phyloP scores from a whole-genome alignment of 1,284 basidiomycete species.

The Ganoderma resinaceum region DNA sequence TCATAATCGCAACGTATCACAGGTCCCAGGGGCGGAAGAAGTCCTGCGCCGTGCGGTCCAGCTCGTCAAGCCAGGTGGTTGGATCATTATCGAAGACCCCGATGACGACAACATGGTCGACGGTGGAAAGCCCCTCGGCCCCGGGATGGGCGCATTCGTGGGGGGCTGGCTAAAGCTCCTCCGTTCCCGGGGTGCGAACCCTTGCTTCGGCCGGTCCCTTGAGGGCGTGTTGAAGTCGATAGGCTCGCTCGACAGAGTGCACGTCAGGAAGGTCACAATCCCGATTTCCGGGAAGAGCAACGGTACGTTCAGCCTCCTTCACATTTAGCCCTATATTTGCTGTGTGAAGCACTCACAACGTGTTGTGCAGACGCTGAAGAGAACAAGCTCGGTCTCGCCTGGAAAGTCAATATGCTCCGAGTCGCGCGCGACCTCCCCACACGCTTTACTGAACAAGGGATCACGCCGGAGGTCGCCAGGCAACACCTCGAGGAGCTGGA shows the following conservation, averaged over 20 bases:
- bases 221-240: background rate
- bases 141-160: slow-evolving; percentile 11
- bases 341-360: background rate
- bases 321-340: no score
- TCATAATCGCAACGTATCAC: background rate
- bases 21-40: slow-evolving; percentile 10
- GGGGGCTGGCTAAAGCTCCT: slow-evolving; percentile 9
- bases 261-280: background rate
- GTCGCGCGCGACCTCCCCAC: slow-evolving; percentile 7
- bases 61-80: slow-evolving; percentile 23
- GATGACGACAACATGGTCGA: slow-evolving; percentile 17
- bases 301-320: background rate
- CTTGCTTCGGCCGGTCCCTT: slow-evolving; percentile 12
- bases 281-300: background rate
- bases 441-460: slow-evolving; percentile 1
- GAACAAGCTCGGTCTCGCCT: slow-evolving; percentile 5
- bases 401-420: slow-evolving; percentile 7
- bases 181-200: slow-evolving; percentile 6
- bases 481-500: slow-evolving; percentile 6
- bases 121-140: slow-evolving; percentile 9
- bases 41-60: slow-evolving; percentile 6
- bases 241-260: background rate
- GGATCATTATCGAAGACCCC: slow-evolving; percentile 22
- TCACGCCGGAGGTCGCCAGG: slow-evolving; percentile 4
- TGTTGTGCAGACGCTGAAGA: background rate